Conservation (phyloP, 495 filamentous ascomycete species). For the Niebla homalea region DNA sequence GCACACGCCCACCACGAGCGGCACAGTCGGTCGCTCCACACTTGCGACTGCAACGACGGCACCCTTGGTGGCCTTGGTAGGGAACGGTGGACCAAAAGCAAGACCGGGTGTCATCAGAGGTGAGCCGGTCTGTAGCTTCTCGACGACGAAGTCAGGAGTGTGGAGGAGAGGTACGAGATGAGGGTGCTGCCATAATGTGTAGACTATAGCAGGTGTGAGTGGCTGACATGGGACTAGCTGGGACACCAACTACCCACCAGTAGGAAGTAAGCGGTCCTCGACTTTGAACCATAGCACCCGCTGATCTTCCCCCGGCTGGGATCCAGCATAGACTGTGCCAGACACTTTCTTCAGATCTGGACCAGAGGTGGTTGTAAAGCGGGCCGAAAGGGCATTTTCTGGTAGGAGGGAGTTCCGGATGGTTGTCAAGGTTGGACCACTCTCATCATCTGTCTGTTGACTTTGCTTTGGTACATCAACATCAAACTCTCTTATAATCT, state of each 20-base stretch:
- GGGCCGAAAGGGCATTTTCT: constrained; percentile 48
- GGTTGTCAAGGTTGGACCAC: constrained; percentile 31
- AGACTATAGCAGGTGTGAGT: constrained; percentile 26
- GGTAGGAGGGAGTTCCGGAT: constrained; percentile 52
- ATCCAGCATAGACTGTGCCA: constrained; percentile 54
- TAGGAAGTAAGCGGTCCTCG: constrained; percentile 54
- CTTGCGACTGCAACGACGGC: constrained; percentile 55
- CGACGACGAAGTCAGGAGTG: constrained; percentile 47
- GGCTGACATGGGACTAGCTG: not conserved
- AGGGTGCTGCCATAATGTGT: constrained; percentile 29
- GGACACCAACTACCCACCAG: constrained; percentile 14
- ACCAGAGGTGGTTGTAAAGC: constrained; percentile 57
- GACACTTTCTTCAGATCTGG: constrained; percentile 50
- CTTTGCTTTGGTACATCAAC: constrained; percentile 31
- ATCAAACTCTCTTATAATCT: constrained; percentile 51
- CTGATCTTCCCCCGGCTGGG: constrained; percentile 41
- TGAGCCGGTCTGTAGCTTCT: constrained; percentile 50
- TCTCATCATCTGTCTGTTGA: constrained; percentile 22
- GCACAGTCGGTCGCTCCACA: constrained; percentile 44
- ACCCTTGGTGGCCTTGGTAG: constrained; percentile 44
- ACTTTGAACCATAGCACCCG: constrained; percentile 59
- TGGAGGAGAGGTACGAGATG: constrained; percentile 48
- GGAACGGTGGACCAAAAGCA: constrained; percentile 57
- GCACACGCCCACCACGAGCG: constrained; percentile 51
- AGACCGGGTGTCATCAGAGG: constrained; percentile 68